Percentiles rank a stretch among this genome's conserved stretches.
phyloP scores from a whole-genome alignment of 1,139 yeast species.

The Dujonia santamariae region DNA sequence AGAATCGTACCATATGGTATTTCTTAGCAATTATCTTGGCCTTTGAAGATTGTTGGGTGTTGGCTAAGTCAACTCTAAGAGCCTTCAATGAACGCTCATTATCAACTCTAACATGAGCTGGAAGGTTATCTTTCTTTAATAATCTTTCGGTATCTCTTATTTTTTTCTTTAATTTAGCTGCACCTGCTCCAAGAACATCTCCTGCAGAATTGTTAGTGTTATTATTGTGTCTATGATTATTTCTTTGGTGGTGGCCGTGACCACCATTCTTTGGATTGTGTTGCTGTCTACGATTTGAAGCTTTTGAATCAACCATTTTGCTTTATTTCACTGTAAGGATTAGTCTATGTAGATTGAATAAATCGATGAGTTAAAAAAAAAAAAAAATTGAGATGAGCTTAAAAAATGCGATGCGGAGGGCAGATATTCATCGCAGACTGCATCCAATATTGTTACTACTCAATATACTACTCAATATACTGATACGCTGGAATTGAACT shows the following conservation, averaged over 20 bases:
- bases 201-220: slow-evolving; percentile 11
- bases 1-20: slow-evolving; percentile 92
- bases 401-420: not conserved
- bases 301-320: too few species aligned
- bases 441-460: too few species aligned
- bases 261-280: slow-evolving; percentile 9
- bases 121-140: slow-evolving; percentile 57
- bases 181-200: slow-evolving; percentile 33
- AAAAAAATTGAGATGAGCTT: slow-evolving; percentile 3
- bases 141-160: slow-evolving; percentile 83
- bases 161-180: slow-evolving; percentile 69
- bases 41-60: slow-evolving; percentile 47
- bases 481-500: too few species aligned
- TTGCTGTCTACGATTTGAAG: too few species aligned
- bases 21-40: slow-evolving; percentile 65
- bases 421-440: too few species aligned
- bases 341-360: not conserved
- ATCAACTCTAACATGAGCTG: slow-evolving; percentile 74
- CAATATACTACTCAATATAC: too few species aligned
- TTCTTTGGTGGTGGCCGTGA: slow-evolving; percentile 11
- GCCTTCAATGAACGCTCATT: slow-evolving; percentile 86
- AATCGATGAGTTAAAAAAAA: not conserved
- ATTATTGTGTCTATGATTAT: slow-evolving; percentile 7
- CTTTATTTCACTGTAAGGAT: not conserved
- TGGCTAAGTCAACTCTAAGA: slow-evolving; percentile 60